Evolutionary conservation across 2,329 filamentous ascomycete genomes (phyloP).

Genomic region (Aspergillus intermedius): DNA sequence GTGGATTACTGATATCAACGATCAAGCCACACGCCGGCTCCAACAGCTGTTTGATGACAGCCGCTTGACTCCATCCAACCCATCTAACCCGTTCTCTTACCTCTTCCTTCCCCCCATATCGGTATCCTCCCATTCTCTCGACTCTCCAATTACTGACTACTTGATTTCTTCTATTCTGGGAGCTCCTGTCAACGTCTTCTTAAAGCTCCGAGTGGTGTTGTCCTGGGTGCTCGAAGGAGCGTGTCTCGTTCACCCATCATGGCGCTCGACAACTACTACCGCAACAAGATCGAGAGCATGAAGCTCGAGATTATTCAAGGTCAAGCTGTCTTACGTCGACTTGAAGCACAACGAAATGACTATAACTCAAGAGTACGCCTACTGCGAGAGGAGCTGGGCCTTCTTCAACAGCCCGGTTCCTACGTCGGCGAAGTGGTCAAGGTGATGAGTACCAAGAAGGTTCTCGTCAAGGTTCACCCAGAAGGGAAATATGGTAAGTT

Average conservation of each 20-base stretch:
- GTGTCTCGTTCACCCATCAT: slow-evolving; percentile 53
- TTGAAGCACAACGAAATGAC: slow-evolving; percentile 97
- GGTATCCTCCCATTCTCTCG: neutral
- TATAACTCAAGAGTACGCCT: slow-evolving; percentile 97
- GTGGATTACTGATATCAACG: neutral
- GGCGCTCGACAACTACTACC: slow-evolving; percentile 99
- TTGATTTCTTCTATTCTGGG: neutral
- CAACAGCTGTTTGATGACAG: neutral
- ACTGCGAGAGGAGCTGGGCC: slow-evolving; percentile 86
- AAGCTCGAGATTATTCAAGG: slow-evolving; percentile 99
- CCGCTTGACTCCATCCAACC: neutral
- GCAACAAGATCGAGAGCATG: slow-evolving; percentile 99
- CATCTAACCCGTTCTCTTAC: neutral
- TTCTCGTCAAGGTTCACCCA: slow-evolving; percentile 96
- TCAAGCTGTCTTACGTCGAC: slow-evolving; percentile 84
- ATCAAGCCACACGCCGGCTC: neutral
- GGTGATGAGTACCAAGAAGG: slow-evolving; percentile 99
- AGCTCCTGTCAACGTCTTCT: neutral
- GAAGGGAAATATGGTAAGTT: slow-evolving; percentile 96
- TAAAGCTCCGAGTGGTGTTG: neutral
- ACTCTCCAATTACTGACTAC: neutral
- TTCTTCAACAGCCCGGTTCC: slow-evolving; percentile 93
- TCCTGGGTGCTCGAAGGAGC: slow-evolving; percentile 13
- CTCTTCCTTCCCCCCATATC: neutral
- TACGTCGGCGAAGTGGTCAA: slow-evolving; percentile 99